Evolutionary conservation across 305 asterid species (phyloP).

Genomic region (Withania somnifera): DNA sequence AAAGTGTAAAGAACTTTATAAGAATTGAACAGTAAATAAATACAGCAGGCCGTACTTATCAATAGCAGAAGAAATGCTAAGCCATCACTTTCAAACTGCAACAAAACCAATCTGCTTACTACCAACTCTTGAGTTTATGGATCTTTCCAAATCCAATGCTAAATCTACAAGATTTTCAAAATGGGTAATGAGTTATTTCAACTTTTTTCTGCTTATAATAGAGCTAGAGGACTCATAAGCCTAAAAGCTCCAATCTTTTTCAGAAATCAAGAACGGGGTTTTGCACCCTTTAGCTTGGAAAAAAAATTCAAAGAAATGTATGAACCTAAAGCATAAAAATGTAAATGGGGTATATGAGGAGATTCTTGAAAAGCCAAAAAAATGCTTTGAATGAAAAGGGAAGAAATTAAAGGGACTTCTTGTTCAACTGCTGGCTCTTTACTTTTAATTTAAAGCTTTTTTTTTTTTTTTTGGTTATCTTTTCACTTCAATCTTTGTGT

Average conservation of each 20-base stretch:
- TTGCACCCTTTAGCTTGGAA: not conserved
- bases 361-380: not conserved
- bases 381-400: not conserved
- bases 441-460: not conserved
- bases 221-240: not conserved
- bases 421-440: not conserved
- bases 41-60: not conserved
- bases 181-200: not conserved
- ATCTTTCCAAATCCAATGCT: not conserved
- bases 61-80: not conserved
- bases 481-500: not conserved
- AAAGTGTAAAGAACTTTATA: not conserved
- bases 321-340: not conserved
- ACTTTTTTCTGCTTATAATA: not conserved
- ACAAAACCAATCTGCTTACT: not conserved
- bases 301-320: not conserved
- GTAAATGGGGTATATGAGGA: not conserved
- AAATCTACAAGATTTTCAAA: not conserved
- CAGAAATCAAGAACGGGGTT: not conserved
- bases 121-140: not conserved
- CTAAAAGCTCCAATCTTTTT: not conserved
- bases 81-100: not conserved
- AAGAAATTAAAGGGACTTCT: not conserved
- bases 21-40: not conserved
- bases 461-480: not conserved